These are phyloP conservation scores for Haberlea rhodopensis DNA, from an alignment of 257 asterid species.

Conservation along the genomic window DNA sequence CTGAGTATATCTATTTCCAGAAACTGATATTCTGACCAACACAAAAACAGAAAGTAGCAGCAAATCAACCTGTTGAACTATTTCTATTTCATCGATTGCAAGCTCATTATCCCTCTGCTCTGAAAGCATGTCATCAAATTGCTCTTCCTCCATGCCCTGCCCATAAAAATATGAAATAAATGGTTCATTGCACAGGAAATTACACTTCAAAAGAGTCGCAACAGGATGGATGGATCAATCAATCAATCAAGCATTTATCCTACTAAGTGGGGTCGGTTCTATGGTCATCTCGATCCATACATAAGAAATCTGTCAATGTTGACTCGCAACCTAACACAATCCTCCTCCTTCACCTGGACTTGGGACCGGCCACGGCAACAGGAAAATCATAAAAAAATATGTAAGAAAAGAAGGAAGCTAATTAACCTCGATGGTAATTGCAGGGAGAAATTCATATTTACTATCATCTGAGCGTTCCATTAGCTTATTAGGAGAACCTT, in stretches of 20 bases:
- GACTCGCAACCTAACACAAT: too few relatives aligned
- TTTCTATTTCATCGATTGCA: conserved; percentile 32
- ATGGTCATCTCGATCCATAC: too few relatives aligned
- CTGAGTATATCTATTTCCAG: too few relatives aligned
- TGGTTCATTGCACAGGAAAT: conserved; percentile 7
- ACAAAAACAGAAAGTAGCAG: conserved; percentile 14
- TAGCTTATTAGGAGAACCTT: conserved; percentile 28
- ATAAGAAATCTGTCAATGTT: too few relatives aligned
- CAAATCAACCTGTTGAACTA: conserved; percentile 48
- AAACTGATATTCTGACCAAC: background rate
- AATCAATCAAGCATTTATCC: too few relatives aligned
- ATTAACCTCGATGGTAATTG: conserved; percentile 45
- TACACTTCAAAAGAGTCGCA: background rate
- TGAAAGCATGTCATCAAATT: conserved; percentile 33
- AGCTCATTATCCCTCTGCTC: conserved; percentile 43
- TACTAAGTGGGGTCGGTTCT: too few relatives aligned
- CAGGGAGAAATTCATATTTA: conserved; percentile 39
- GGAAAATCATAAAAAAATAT: too few relatives aligned
- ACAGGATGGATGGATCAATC: too few relatives aligned
- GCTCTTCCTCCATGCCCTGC: conserved; percentile 49
- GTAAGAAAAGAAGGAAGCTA: conserved; percentile 15
- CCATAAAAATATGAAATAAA: conserved; percentile 27
- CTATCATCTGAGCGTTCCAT: conserved; percentile 41
- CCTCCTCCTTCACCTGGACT: too few relatives aligned
- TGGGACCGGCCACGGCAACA: too few relatives aligned